Evolutionary conservation across 2,329 filamentous ascomycete genomes (phyloP).

Genomic region (Pyrenochaeta sp.): DNA sequence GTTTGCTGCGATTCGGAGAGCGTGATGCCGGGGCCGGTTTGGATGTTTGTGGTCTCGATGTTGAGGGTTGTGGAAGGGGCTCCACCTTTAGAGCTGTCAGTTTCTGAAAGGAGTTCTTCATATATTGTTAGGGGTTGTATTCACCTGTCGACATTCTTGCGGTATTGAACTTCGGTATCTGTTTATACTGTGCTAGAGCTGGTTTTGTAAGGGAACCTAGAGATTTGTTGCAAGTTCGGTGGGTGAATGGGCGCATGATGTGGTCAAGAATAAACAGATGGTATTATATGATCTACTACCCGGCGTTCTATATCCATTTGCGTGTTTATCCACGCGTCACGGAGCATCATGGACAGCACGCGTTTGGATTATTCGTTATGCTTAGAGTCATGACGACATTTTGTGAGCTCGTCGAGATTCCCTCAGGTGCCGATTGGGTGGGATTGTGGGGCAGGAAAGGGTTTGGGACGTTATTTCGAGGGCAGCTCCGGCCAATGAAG

Average conservation of each 20-base stretch:
- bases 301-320: slow-evolving; percentile 14
- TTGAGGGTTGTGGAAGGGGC: slow-evolving; percentile 38
- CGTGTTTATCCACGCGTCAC: slow-evolving; percentile 9
- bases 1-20: slow-evolving; percentile 61
- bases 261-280: background rate
- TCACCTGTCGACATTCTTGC: slow-evolving; percentile 43
- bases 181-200: slow-evolving; percentile 16
- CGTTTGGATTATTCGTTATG: slow-evolving; percentile 12
- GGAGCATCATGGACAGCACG: slow-evolving; percentile 17
- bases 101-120: too few relatives aligned
- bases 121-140: background rate
- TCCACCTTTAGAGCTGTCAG: too few relatives aligned
- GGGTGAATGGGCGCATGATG: slow-evolving; percentile 29
- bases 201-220: slow-evolving; percentile 26
- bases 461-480: background rate
- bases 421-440: slow-evolving; percentile 8
- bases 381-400: slow-evolving; percentile 39
- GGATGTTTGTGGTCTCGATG: slow-evolving; percentile 64
- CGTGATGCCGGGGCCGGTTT: slow-evolving; percentile 59
- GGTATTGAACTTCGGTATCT: slow-evolving; percentile 16
- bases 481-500: slow-evolving; percentile 1
- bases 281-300: slow-evolving; percentile 7
- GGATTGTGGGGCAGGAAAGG: slow-evolving; percentile 1
- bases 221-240: slow-evolving; percentile 20
- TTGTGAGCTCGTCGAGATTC: slow-evolving; percentile 10